Evolutionary conservation across 495 filamentous ascomycete species (phyloP).

Genomic region (Pseudomonodictys pantanalensis): DNA sequence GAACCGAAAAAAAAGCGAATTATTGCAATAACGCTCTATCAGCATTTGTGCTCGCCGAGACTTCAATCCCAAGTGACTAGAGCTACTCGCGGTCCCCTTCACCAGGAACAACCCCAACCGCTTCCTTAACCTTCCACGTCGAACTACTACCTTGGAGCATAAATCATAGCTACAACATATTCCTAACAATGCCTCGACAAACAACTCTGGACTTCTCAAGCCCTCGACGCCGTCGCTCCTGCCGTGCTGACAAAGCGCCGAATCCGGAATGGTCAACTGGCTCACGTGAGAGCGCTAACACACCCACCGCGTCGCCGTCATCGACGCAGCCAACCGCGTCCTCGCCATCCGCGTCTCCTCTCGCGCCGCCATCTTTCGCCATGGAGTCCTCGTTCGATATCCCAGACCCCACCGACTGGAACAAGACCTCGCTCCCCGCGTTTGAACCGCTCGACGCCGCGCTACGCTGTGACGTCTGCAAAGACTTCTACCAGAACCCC

Average conservation of each 20-base stretch:
- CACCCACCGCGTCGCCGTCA: not conserved
- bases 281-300: constrained; percentile 20
- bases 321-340: constrained; percentile 1
- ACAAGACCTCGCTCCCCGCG: constrained; percentile 67
- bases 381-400: constrained; percentile 52
- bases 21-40: no score
- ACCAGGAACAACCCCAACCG: no score
- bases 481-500: constrained; percentile 90
- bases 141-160: no score
- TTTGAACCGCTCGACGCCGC: constrained; percentile 77
- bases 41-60: no score
- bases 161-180: no score
- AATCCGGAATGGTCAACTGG: not conserved
- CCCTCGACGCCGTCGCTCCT: not conserved
- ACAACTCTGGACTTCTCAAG: not conserved
- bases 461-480: constrained; percentile 93
- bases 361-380: not conserved
- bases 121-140: no score
- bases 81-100: no score
- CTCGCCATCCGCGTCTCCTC: constrained; percentile 2
- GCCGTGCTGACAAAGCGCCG: constrained; percentile 5
- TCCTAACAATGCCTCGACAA: constrained; percentile 1
- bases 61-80: no score
- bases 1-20: no score
- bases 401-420: constrained; percentile 91